These are phyloP conservation scores for Acacia pycnantha DNA, from an alignment of 331 rosid genomes.

Conservation along the genomic window DNA sequence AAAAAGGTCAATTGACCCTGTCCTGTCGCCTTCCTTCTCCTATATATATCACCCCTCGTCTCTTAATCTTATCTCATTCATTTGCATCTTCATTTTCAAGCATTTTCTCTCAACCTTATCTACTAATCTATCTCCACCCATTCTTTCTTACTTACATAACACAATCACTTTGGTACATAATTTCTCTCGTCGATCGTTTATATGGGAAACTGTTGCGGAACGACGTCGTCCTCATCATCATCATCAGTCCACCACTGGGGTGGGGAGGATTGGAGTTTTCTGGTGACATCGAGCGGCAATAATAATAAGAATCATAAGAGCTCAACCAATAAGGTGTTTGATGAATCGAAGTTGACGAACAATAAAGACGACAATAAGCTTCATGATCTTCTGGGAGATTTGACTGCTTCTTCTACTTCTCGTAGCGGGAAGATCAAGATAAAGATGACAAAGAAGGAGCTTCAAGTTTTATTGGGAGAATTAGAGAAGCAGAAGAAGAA, in stretches of 20 bases:
- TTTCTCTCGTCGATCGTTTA: background rate
- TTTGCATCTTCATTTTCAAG: background rate
- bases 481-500: no score
- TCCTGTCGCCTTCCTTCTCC: background rate
- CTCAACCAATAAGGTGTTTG: background rate
- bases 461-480: no score
- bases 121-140: no score
- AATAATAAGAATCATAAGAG: background rate
- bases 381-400: no score
- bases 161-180: background rate
- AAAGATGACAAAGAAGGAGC: no score
- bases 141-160: background rate
- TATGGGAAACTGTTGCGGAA: conserved; percentile 63
- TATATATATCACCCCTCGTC: background rate
- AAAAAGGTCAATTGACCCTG: background rate
- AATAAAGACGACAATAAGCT: no score
- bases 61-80: background rate
- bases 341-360: background rate
- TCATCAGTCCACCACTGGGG: conserved; percentile 30
- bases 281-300: background rate
- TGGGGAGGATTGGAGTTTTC: conserved; percentile 42
- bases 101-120: background rate
- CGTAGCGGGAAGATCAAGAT: no score
- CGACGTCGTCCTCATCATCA: conserved; percentile 13
- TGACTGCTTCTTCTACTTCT: no score